Percentiles rank a stretch among this genome's conserved stretches.
Conservation (phyloP, 192 early-diverging fungal species). For the Chytriomyces hyalinus region DNA sequence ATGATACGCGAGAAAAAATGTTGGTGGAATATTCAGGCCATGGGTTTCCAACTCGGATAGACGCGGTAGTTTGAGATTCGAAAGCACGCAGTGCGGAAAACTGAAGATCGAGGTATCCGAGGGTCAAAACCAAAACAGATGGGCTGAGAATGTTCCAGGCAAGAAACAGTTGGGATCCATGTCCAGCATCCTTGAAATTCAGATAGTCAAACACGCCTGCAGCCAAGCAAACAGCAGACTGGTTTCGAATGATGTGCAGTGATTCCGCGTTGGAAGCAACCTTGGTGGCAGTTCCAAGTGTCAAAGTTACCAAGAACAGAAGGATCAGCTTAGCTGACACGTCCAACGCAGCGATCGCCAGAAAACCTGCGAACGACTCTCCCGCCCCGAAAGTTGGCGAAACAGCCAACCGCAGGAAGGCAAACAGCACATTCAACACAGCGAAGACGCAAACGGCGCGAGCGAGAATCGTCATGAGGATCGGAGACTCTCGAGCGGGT, state of each 20-base stretch:
- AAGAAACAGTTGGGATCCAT: neutral
- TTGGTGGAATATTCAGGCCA: conserved; percentile 26
- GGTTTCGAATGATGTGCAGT: no score
- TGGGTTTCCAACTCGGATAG: neutral
- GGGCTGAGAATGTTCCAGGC: neutral
- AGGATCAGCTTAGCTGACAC: neutral
- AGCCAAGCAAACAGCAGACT: neutral
- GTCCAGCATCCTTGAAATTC: neutral
- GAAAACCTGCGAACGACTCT: neutral
- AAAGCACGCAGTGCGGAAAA: neutral
- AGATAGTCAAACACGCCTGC: neutral
- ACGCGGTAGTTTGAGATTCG: neutral
- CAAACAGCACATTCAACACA: no score
- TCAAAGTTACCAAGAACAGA: neutral
- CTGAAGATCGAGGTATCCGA: neutral
- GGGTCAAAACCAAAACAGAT: neutral
- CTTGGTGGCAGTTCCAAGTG: neutral
- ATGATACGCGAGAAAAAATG: conserved; percentile 47
- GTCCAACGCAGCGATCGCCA: neutral
- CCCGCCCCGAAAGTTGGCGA: conserved; percentile 4
- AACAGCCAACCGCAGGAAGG: neutral
- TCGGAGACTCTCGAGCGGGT: no score
- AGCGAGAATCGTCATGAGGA: no score
- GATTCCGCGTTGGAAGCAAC: neutral
- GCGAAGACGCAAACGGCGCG: no score